These are phyloP conservation scores for Naganishia onofrii DNA, from an alignment of 768 basidiomycete species.

Conservation along the genomic window DNA sequence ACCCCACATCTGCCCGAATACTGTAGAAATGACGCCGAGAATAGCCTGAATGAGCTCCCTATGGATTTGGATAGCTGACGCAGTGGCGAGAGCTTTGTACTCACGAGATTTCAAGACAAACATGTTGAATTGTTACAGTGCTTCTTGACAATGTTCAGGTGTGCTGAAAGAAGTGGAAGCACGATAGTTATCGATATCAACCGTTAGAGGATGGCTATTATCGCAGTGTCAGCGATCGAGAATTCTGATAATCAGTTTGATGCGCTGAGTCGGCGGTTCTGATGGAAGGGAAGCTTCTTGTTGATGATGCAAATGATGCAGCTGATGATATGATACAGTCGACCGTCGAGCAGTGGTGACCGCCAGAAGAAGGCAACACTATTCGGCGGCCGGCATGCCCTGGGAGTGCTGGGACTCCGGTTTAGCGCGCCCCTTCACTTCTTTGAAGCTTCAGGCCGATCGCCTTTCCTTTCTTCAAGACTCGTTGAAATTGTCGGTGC, in stretches of 20 bases:
- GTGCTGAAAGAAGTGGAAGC: not conserved
- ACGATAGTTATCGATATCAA: not conserved
- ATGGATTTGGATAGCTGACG: not conserved
- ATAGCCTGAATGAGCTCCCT: not conserved
- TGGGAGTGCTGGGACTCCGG: no score
- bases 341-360: no score
- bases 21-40: constrained; percentile 53
- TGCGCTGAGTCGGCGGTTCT: not conserved
- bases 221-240: not conserved
- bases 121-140: constrained; percentile 33
- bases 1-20: constrained; percentile 94
- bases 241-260: not conserved
- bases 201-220: not conserved
- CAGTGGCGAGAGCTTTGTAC: constrained; percentile 39
- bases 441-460: constrained; percentile 3
- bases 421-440: not conserved
- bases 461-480: not conserved
- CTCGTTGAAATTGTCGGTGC: not conserved
- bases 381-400: not conserved
- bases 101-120: constrained; percentile 50
- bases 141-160: not conserved
- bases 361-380: not conserved
- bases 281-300: not conserved
- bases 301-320: not conserved
- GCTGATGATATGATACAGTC: not conserved